Evolutionary conservation across 2,329 filamentous ascomycete species (phyloP), one percentile per base, ranked within the genome.

Genomic region (Xylariaceae sp.): DNA sequence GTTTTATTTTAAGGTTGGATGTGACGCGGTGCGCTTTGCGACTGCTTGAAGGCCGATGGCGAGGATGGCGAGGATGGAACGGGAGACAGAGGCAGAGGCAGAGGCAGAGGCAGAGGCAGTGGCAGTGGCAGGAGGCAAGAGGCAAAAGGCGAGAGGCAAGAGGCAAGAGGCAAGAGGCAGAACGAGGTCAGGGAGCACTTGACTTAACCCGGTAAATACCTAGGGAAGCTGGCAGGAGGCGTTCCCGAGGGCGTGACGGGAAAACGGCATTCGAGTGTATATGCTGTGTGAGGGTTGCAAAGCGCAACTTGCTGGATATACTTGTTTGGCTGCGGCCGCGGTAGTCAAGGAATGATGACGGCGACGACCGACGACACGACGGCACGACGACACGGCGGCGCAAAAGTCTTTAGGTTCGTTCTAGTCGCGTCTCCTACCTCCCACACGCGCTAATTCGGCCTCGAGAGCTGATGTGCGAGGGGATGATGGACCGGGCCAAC

Each of bases 401-500:
- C 61, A 56, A 54, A 54, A 58, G 60, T 57, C 60, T 62, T 63
- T 59, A 63, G 62, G 45, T 57, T 67, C 62, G 45, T 57, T 67
- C 62, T 63, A 60, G 57, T 60, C 55, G 58, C 65, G 54, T 51
- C 50, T 36, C 39, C 47, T 39, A 43, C 26, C 26, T 42, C 46
- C 26, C 29, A 42, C 48, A 40, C 50, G 48, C 54, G 61, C 55
- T 60, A 57, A 49, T 55, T 58, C 47, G 45, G 43, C 49, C 50
- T 59, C 54, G 61, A 60, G 42, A 48, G 54, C 48, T 58, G 54
- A 58, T 53, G 59, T 55, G 59, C 58, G 59, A 58, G 55, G 60
- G 61, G 62, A 59, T 59, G 59, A 57, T 56, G 60, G 61, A 63
- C 56, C 54, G 64, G 63, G 60, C 60, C 63, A 67, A 67, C 65